A percentile compares a stretch with the other conserved stretches of the same genome.
Evolutionary conservation across 345 rosid genomes (phyloP).

Genomic region (Camelina laxa): DNA sequence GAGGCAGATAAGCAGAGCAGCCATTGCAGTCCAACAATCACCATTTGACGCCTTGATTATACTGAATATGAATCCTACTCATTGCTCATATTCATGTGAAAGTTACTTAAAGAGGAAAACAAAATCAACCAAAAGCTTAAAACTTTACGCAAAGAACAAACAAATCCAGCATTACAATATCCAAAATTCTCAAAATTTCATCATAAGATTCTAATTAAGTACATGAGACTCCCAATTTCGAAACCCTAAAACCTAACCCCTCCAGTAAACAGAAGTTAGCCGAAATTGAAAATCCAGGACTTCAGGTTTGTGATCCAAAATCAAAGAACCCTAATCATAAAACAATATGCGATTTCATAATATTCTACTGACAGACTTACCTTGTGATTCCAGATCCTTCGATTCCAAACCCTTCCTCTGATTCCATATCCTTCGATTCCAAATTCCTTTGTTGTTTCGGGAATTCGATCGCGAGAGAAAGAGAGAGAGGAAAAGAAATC

Average conservation of each 20-base stretch:
- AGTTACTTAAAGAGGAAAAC: not conserved
- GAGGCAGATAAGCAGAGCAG: too few relatives aligned
- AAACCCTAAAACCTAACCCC: slow-evolving; percentile 22
- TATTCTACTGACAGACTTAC: too few relatives aligned
- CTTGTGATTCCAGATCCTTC: too few relatives aligned
- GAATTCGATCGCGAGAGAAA: too few relatives aligned
- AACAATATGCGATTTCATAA: too few relatives aligned
- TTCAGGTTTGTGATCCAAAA: slow-evolving; percentile 49
- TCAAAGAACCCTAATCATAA: too few relatives aligned
- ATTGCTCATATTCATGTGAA: not conserved
- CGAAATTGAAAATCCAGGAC: slow-evolving; percentile 56
- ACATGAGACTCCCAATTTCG: not conserved
- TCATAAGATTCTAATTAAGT: not conserved
- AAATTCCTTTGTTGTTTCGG: too few relatives aligned
- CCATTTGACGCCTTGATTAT: too few relatives aligned
- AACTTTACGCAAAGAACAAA: not conserved
- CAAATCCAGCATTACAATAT: not conserved
- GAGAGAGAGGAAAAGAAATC: too few relatives aligned
- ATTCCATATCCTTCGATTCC: too few relatives aligned
- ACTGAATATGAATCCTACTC: not conserved
- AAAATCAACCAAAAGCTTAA: slow-evolving; percentile 25
- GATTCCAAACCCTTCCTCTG: too few relatives aligned
- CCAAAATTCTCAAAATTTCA: slow-evolving; percentile 5
- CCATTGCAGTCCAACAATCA: too few relatives aligned
- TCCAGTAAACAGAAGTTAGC: slow-evolving; percentile 4